These are phyloP conservation scores for Nicotiana benthamiana DNA, from an alignment of 257 asterid genomes.

Conservation along the genomic window DNA sequence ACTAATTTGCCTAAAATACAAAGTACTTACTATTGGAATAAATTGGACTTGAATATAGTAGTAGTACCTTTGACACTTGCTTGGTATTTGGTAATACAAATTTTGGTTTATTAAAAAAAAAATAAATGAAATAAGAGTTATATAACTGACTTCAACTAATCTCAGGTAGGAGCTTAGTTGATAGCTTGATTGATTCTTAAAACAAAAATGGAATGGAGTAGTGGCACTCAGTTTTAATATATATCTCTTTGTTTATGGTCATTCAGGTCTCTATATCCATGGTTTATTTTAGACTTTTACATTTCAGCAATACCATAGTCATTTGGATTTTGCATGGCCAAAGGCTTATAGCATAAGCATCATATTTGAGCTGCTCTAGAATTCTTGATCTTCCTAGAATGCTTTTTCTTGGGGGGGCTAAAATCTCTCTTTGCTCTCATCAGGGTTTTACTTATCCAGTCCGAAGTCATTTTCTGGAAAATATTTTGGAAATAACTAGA, in stretches of 20 bases:
- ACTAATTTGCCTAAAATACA: not conserved
- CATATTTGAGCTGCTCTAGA: not conserved
- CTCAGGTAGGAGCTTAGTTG: not conserved
- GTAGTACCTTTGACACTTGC: not conserved
- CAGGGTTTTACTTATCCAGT: conserved; percentile 95
- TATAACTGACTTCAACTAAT: not conserved
- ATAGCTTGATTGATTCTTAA: not conserved
- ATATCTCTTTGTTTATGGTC: not conserved
- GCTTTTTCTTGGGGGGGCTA: not conserved
- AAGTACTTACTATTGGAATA: not conserved
- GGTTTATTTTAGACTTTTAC: not conserved
- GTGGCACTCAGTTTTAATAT: not conserved
- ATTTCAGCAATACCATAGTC: not conserved
- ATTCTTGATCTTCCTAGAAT: not conserved
- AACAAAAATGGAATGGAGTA: not conserved
- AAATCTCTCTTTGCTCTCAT: conserved; percentile 7
- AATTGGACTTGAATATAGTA: not conserved
- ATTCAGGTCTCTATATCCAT: not conserved
- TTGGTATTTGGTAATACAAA: not conserved
- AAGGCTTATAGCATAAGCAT: not conserved
- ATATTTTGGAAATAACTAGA: conserved; percentile 67
- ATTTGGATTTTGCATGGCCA: not conserved
- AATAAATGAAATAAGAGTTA: not conserved
- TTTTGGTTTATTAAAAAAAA: not conserved
- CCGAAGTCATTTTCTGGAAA: conserved; percentile 67